Evolutionary conservation across 768 basidiomycete species (phyloP), one percentile per base, ranked within the genome.

Genomic region (Pulveroboletus frians): DNA sequence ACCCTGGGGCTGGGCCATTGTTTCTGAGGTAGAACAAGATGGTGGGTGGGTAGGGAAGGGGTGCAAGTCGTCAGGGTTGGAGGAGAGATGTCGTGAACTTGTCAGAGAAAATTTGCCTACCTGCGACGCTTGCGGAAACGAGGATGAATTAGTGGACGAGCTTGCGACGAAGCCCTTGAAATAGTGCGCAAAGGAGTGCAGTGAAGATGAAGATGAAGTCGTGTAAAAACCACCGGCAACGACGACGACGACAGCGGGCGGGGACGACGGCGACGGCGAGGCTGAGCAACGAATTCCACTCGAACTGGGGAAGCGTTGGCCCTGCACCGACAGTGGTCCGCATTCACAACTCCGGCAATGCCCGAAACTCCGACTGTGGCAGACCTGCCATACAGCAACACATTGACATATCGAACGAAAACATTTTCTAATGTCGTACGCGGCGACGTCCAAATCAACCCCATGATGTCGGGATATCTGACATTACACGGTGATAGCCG

Each of bases 1-100:
- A 68, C 82, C 80, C 71, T 84, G 85, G 50, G 76, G 76, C 76
- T 88, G 85, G 62, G 88, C 83, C 88, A 89, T 90, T 59, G 50
- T 58, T 54, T 50, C 58, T 59, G 37, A 9, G 9, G 29, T 26
- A 11, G 43, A 31, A 29, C n/a, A 32, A 21, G 17, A 43, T 9
- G 38, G 21, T 10, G 44, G 17, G 40, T 53, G 39, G 46, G 49
- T 20, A 30, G 43, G n/a, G 29, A 32, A 17, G 21, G 27, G 34
- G 43, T 5, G 39, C 11, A n/a, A 30, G 45, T 14, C 7, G 15
- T 41, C 27, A 31, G 15, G 39, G 21, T 30, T 35, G 41, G 23
- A 34, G 20, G 48, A 44, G 46, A 42, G 45, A 43, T 18, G 52
- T 49, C 26, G 56, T 41, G 37, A 53, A 45, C 48, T 35, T 42